Conservation (phyloP, 305 asterid species). For the Solanum aculeatissimum region DNA sequence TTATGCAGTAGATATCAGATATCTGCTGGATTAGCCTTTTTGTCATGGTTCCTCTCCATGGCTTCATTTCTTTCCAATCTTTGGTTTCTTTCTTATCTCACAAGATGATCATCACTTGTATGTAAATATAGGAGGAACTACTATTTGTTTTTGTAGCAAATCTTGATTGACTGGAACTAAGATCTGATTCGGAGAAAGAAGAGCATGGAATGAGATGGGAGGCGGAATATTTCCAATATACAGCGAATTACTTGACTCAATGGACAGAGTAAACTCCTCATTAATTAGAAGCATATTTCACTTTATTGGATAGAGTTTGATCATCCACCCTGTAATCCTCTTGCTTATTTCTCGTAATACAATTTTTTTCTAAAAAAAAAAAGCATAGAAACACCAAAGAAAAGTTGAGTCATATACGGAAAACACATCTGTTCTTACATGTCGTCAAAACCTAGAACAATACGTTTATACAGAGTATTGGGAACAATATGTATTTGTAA, state of each 20-base stretch:
- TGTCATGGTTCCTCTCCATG: slow-evolving; percentile 50
- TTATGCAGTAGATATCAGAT: slow-evolving; percentile 44
- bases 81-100: slow-evolving; percentile 54
- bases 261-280: not conserved
- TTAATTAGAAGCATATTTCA: not conserved
- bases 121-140: not conserved
- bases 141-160: not conserved
- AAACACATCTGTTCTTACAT: no score
- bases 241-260: not conserved
- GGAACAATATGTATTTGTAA: no score
- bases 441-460: no score
- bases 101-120: slow-evolving; percentile 12
- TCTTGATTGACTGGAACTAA: not conserved
- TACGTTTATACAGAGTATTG: no score
- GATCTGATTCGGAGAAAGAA: not conserved
- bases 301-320: no score
- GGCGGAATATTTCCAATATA: not conserved
- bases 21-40: slow-evolving; percentile 54
- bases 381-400: no score
- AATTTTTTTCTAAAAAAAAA: no score
- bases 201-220: not conserved
- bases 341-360: no score
- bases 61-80: slow-evolving; percentile 59
- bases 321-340: no score
- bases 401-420: no score